Conservation (phyloP, 306 rosid genomes). For the Dryas drummondii region DNA sequence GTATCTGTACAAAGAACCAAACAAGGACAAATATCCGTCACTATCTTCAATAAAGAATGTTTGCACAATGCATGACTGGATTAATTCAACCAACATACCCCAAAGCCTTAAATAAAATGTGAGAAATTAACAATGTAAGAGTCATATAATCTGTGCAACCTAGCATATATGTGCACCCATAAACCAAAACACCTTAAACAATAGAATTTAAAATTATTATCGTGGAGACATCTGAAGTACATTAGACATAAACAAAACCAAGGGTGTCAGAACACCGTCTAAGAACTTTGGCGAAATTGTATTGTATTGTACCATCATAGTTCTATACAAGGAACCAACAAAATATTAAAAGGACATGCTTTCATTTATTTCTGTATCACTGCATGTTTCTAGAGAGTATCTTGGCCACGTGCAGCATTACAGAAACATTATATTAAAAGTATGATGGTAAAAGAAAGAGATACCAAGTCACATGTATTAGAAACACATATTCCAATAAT, state of each 20-base stretch:
- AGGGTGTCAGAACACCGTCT: not conserved
- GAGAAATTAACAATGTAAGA: not conserved
- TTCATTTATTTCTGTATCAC: not conserved
- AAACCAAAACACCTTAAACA: not conserved
- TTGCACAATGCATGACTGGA: not conserved
- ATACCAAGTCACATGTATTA: constrained; percentile 1
- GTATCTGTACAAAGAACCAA: constrained; percentile 54
- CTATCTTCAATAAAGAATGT: not conserved
- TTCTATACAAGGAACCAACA: constrained; percentile 4
- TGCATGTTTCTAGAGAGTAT: not conserved
- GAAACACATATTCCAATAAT: not conserved
- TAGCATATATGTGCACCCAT: not conserved
- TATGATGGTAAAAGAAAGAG: not conserved
- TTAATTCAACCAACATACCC: constrained; percentile 4
- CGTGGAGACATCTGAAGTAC: not conserved
- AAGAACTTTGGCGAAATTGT: not conserved
- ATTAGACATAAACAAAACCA: not conserved
- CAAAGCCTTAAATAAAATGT: not conserved
- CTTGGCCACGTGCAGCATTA: not conserved
- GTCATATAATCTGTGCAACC: not conserved
- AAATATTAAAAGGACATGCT: not conserved
- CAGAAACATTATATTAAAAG: not conserved
- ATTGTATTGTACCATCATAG: not conserved
- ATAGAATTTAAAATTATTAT: not conserved
- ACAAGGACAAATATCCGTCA: constrained; percentile 6